Base-by-base conservation (phyloP, 352 stramenopile species). In the Blastocystis sp. region DNA sequence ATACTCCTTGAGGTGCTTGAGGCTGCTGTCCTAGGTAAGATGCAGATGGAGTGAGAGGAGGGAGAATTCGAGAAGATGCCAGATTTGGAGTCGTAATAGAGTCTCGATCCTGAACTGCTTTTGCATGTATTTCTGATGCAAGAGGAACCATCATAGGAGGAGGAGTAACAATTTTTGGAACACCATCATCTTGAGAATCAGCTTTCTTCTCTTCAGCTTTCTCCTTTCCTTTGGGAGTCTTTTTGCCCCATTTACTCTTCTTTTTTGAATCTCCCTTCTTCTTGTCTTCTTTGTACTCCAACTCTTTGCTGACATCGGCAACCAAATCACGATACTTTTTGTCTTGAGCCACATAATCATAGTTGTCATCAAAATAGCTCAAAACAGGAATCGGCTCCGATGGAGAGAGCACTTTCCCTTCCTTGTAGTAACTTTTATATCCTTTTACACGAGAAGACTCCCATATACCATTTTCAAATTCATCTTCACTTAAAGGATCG, bases 261-360 rank as follows among this genome's bases (percentile, higher is more conserved):
- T 82, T 82, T 27, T 82, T 82, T 9, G 33, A 40, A 17, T 66
- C 73, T 33, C 73, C 73, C 48, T 82, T 82, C 48, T 66, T 82
- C 73, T 82, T 82, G 11, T 82, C 73, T 5, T 62, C 54, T 51
- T 82, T 82, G 73, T 82, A 82, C 51, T 82, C 73, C 40, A 82
- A 40, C 17, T 58, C 40, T 27, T 66, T 82, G 73, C 54, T 82
- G 17, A 82, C 73, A 60, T 82, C 73, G 24, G 73, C 54, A 24
- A 82, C 35, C 19, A 82, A 37, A 4, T 82, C 73, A 22, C 73
- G 48, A 40, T 64, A 82, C 51, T 66, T 27, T 57, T 82, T 82
- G n/a, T 82, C 51, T 33, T 24, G 9, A 4, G 57, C 51, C 1
- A 82, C 17, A 51, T 82, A 82, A 27, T 82, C 73, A 57, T 54